Conservation (phyloP, 768 basidiomycete species). For the Boletus sp. region DNA sequence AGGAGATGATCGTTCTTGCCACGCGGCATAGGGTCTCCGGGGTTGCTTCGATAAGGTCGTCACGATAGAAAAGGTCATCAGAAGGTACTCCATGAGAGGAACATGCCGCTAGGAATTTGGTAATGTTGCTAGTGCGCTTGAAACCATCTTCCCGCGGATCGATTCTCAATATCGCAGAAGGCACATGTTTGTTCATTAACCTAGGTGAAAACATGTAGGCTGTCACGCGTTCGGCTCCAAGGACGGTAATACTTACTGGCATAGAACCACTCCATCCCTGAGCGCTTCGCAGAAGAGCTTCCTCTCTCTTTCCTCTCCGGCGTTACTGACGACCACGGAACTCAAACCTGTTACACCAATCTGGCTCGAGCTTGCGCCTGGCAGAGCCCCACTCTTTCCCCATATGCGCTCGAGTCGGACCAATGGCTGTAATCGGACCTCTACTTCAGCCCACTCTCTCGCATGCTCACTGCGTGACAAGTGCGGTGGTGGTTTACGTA, state of each 20-base stretch:
- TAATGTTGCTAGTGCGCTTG: constrained; percentile 65
- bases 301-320: constrained; percentile 75
- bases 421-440: constrained; percentile 58
- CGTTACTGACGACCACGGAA: constrained; percentile 41
- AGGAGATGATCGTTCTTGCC: constrained; percentile 67
- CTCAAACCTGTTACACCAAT: constrained; percentile 28
- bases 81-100: constrained; percentile 61
- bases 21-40: constrained; percentile 67
- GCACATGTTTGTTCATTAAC: constrained; percentile 75
- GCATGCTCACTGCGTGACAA: constrained; percentile 49
- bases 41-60: constrained; percentile 64
- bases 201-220: constrained; percentile 36
- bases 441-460: constrained; percentile 75
- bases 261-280: constrained; percentile 82
- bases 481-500: constrained; percentile 58
- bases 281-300: constrained; percentile 72
- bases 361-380: constrained; percentile 45
- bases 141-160: constrained; percentile 68
- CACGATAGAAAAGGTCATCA: constrained; percentile 64
- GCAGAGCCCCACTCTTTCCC: constrained; percentile 56
- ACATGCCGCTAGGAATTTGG: constrained; percentile 76
- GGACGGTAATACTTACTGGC: constrained; percentile 65
- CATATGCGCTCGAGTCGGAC: constrained; percentile 73
- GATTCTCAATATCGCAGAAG: constrained; percentile 56
- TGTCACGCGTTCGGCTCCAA: constrained; percentile 5